Percentiles rank a stretch among this genome's conserved stretches.
Evolutionary conservation across 225 moss, liverwort and hornwort genomes (phyloP).

Genomic region (Thuidium tamariscinum): DNA sequence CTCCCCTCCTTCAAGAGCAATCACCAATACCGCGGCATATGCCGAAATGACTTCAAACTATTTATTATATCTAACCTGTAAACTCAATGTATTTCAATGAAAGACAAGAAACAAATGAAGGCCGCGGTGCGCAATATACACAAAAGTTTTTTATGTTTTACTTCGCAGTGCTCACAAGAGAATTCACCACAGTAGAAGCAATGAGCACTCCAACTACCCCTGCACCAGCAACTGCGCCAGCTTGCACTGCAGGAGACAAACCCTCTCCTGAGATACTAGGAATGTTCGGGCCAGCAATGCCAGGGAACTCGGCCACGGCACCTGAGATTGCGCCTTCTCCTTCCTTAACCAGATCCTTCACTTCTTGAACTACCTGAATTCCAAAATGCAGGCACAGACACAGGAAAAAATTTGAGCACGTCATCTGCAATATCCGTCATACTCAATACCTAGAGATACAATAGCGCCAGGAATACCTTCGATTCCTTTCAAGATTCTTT

Average conservation of each 20-base stretch:
- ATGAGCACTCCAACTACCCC: conserved; percentile 74
- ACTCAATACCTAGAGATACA: background rate
- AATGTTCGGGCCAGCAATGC: conserved; percentile 15
- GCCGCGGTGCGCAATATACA: conserved; percentile 22
- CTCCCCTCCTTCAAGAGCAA: conserved; percentile 8
- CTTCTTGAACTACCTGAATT: conserved; percentile 51
- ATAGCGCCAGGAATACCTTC: background rate
- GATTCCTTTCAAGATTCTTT: background rate
- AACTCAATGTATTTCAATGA: conserved; percentile 18
- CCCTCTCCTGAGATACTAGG: conserved; percentile 12
- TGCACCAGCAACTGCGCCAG: conserved; percentile 65
- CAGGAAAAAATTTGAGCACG: background rate
- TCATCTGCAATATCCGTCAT: background rate
- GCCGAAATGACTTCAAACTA: conserved; percentile 3
- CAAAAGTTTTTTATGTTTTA: conserved; percentile 18
- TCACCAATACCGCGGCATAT: conserved; percentile 18
- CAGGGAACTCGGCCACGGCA: conserved; percentile 31
- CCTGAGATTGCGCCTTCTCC: conserved; percentile 51
- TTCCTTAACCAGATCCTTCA: conserved; percentile 63
- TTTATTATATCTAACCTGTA: conserved; percentile 18
- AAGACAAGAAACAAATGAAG: background rate
- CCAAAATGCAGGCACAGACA: background rate
- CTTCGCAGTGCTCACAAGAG: conserved; percentile 69
- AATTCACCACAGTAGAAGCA: conserved; percentile 68
- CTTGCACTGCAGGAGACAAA: conserved; percentile 61